These are phyloP conservation scores for Kodamaea neixiangensis DNA, from an alignment of 805 yeast genomes.

Conservation along the genomic window DNA sequence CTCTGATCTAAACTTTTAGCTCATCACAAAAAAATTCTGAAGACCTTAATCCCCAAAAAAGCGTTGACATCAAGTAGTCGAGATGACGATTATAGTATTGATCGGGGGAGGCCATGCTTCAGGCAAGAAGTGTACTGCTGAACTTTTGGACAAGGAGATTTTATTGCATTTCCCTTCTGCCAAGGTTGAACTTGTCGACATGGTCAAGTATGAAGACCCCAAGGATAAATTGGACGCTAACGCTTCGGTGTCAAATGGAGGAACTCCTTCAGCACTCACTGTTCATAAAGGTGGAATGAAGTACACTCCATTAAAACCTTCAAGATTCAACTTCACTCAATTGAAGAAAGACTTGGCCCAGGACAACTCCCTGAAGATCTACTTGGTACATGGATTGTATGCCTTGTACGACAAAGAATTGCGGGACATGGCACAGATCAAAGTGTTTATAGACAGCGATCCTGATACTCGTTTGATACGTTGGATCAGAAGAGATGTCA, in stretches of 20 bases:
- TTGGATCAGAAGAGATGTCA: conserved; percentile 57
- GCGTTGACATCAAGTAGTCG: neutral
- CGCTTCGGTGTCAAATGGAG: conserved; percentile 7
- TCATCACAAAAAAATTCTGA: conserved; percentile 4
- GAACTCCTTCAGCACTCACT: conserved; percentile 31
- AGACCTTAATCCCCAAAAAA: neutral
- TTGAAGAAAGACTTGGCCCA: conserved; percentile 21
- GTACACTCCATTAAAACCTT: conserved; percentile 36
- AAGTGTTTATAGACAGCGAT: conserved; percentile 79
- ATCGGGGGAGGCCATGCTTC: conserved; percentile 67
- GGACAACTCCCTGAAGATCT: conserved; percentile 15
- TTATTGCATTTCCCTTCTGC: conserved; percentile 13
- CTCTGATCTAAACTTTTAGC: neutral
- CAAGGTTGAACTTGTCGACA: conserved; percentile 41
- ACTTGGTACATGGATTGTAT: conserved; percentile 73
- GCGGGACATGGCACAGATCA: conserved; percentile 57
- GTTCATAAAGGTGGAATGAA: conserved; percentile 23
- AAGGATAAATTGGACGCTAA: conserved; percentile 17
- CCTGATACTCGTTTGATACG: conserved; percentile 83
- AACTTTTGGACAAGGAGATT: conserved; percentile 33
- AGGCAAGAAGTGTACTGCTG: conserved; percentile 48
- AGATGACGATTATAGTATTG: conserved; percentile 39
- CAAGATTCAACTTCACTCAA: conserved; percentile 40
- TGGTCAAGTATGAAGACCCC: conserved; percentile 41
- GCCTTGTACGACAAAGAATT: conserved; percentile 68